Base-by-base conservation (phyloP, 352 stramenopile genomes). In the Saprolegnia parasitica region DNA sequence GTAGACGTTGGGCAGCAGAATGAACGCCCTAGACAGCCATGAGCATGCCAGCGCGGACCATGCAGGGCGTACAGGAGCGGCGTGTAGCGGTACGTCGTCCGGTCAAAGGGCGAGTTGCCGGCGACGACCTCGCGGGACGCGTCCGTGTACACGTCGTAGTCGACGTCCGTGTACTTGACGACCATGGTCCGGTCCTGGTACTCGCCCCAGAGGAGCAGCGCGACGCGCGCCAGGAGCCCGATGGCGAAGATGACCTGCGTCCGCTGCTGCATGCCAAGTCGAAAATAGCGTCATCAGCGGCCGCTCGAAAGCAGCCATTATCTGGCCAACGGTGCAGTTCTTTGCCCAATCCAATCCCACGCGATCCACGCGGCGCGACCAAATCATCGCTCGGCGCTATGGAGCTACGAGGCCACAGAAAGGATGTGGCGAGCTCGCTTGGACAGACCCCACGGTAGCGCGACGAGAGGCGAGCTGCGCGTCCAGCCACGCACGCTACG, bases 91-190 rank as follows among this genome's bases (percentile, higher is more conserved):
- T 99, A 99, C 6, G 97, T 99, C 32, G 96, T 96, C 68, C 98
- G 88, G 61, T 96, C 86, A 72, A 98, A 99, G 0, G 97, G 96
- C 55, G 90, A 97, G 73, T 89, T 74, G 42, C 89, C 88, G 13
- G 81, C 60, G 21, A 84, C 80, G 46, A 99, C 78, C 72, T 98
- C 87, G 23, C 83, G 76, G 20, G 97, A 96, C 5, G 96, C 97
- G 80, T 99, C 98, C 26, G 89, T 96, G 81, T 99, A 99, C 23
- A 99, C 97, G 54, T 98, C 84, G 78, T 99, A 99, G 81, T 99
- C 98, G 45, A 99, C 92, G 71, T 99, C 98, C 18, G 98, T 99
- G 77, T 99, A 99, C 68, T 96, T 96, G 65, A 96, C 86, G 32
- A 72, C 56, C 76, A 96, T 82, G 56, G 83, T 81, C 0, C 72